Evolutionary conservation across 495 filamentous ascomycete genomes (phyloP), one percentile per base, ranked within the genome.

Genomic region (Podospora pseudocomata): DNA sequence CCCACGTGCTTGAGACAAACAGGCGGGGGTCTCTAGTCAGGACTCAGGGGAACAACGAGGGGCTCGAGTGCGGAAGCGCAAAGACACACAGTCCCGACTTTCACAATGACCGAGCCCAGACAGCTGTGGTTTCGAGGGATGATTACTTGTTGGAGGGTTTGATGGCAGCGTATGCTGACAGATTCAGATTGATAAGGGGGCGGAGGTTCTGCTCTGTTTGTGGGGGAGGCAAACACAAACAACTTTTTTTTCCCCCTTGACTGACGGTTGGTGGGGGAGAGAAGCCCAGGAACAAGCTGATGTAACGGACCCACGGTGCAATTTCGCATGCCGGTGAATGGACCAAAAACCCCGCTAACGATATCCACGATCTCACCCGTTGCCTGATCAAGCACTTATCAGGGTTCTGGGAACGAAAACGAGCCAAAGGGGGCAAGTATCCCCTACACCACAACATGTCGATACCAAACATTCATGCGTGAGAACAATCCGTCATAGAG

Each of bases 301-400:
- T 44, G 54, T n/a, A 13, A 16, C 44, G 60, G 66, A 0, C 34
- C 67, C 67, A 68, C 67, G 20, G 61, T n/a, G 15, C 39, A 60
- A 68, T 65, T 65, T 68, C 67, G 61, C 54, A 49, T 19, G 20
- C 61, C 39, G 60, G 4, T 2, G 19, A 20, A 49, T 60, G 61
- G 54, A 55, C n/a, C 20, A 65, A 57, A 1, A 11, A 9, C 66
- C 59, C 60, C 66, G 58, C 27, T 32, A 54, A 4, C 34, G 58
- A 63, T 54, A 55, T 55, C 59, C 39, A 49, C 39, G n/a, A 56
- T 62, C 30, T 63, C 32, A 3, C 32, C 34, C 32, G 30, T 20
- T 44, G 61, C n/a, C 30, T 20, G 61, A 34, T 63, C n/a, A 26
- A 32, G 30, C 13, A 28, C 1, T 7, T n/a, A 30, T 11, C 23